Evolutionary conservation across 2,329 filamentous ascomycete genomes (phyloP).

Genomic region (Arachnomyces sp.): DNA sequence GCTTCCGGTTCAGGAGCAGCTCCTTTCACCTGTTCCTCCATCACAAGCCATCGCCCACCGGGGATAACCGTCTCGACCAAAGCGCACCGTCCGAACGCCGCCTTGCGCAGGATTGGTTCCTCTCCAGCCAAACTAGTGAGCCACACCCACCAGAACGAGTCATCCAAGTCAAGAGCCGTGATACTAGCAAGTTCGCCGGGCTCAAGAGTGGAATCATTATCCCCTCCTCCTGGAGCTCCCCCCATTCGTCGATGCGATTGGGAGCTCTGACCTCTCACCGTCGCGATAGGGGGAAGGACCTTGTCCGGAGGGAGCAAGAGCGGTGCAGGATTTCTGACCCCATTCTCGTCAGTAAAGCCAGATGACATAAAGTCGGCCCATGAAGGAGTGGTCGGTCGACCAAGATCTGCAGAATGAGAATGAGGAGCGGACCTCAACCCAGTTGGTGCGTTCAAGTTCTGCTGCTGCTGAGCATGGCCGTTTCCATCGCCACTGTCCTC

Average conservation of each 20-base stretch:
- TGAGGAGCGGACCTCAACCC: slow-evolving; percentile 60
- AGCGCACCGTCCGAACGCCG: slow-evolving; percentile 88
- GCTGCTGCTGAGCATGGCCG: slow-evolving; percentile 9
- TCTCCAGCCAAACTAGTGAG: slow-evolving; percentile 92
- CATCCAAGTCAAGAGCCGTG: slow-evolving; percentile 74
- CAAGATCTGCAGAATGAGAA: slow-evolving; percentile 58
- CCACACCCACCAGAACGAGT: slow-evolving; percentile 99
- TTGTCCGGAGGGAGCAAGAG: slow-evolving; percentile 87
- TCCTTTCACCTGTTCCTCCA: slow-evolving; percentile 94
- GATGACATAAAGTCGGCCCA: slow-evolving; percentile 97
- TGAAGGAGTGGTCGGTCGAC: slow-evolving; percentile 85
- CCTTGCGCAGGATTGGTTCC: slow-evolving; percentile 76
- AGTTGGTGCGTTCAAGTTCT: slow-evolving; percentile 34
- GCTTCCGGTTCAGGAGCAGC: slow-evolving; percentile 77
- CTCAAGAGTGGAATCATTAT: slow-evolving; percentile 62
- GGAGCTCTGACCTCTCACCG: slow-evolving; percentile 67
- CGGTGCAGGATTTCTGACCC: slow-evolving; percentile 55
- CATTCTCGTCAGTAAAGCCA: slow-evolving; percentile 74
- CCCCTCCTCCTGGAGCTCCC: no score
- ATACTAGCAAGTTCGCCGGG: slow-evolving; percentile 95
- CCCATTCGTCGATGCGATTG: slow-evolving; percentile 67
- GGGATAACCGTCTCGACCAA: slow-evolving; percentile 80
- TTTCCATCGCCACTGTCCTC: slow-evolving; percentile 48
- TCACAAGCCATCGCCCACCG: slow-evolving; percentile 79
- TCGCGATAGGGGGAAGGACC: slow-evolving; percentile 73